Evolutionary conservation across 1,139 yeast species (phyloP).

Genomic region (Schizosaccharomyces versatilis): DNA sequence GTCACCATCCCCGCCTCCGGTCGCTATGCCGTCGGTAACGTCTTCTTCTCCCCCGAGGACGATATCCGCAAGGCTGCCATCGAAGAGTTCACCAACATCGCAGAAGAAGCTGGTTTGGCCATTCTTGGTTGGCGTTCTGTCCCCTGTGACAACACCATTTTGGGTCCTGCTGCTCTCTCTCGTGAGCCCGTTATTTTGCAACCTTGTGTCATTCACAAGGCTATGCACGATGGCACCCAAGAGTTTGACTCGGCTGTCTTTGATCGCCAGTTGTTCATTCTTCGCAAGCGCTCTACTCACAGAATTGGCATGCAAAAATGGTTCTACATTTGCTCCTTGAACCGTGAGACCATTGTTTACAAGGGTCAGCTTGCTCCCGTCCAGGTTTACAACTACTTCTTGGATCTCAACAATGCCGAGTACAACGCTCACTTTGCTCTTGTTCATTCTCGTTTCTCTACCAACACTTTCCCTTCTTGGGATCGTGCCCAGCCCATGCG

Average conservation of each 20-base stretch:
- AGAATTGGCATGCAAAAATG: slow-evolving; percentile 86
- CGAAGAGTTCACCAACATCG: slow-evolving; percentile 59
- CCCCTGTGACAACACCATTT: slow-evolving; percentile 80
- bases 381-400: slow-evolving; percentile 85
- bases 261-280: slow-evolving; percentile 62
- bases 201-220: slow-evolving; percentile 58
- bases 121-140: slow-evolving; percentile 90
- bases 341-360: slow-evolving; percentile 76
- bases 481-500: slow-evolving; percentile 96
- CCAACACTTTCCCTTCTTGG: slow-evolving; percentile 98
- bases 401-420: slow-evolving; percentile 76
- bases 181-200: slow-evolving; percentile 83
- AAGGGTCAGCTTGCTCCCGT: slow-evolving; percentile 94
- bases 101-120: slow-evolving; percentile 48
- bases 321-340: slow-evolving; percentile 89
- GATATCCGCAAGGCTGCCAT: slow-evolving; percentile 41
- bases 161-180: slow-evolving; percentile 86
- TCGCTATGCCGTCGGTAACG: slow-evolving; percentile 85
- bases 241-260: slow-evolving; percentile 36
- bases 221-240: slow-evolving; percentile 33
- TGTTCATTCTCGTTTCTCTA: slow-evolving; percentile 91
- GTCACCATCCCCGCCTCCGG: slow-evolving; percentile 46
- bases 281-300: slow-evolving; percentile 76
- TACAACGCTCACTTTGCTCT: slow-evolving; percentile 89
- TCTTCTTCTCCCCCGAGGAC: slow-evolving; percentile 72